Base-by-base conservation (phyloP, 306 rosid species). In the Gastrolobium villosum region DNA sequence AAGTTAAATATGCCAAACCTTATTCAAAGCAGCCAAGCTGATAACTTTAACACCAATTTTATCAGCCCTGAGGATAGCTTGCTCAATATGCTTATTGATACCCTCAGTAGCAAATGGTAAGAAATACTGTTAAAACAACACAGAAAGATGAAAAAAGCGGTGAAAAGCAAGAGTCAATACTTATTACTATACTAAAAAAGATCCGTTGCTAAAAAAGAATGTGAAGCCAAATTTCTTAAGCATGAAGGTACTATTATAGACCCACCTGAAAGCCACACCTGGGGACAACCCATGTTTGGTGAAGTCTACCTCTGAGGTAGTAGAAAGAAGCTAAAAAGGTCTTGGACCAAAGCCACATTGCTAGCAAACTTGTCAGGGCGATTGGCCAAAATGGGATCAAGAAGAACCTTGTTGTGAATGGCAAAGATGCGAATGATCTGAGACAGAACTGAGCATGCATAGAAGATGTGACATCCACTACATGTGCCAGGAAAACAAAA, bases 251-350 rank as follows among this genome's bases (percentile, higher is more conserved):
- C 28, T 50, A 15, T 13, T 50, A 14, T 28, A 37, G 11, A 7
- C 28, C 10, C 7, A 81, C 97, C 97, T 91, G 97, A 69, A 87
- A 91, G 67, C 97, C 98, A 70, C 32, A 88, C 65, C 98, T 74
- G 7, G 98, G 98, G 52, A 94, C 98, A 57, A 4, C 91, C 98
- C 98, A 94, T 2, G 96, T 90, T 73, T 94, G 96, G 82, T 94
- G 97, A 34, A 91, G 61, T 54, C 86, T 79, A 5, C 79, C 84
- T 72, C 97, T 83, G 41, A 91, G 92, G 77, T 87, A 43, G 84
- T 94, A 94, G 74, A 86, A 91, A 3, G 83, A 41, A 20, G 66
- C 1, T 28, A 94, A 14, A 81, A 91, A 91, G 10, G 86, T 55
- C 55, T 94, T 94, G 10, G 97, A 84, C 81, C 89, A 79, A 40